A percentile compares a stretch with the other conserved stretches of the same genome.
Evolutionary conservation across 805 yeast species (phyloP).

Genomic region (Ogataea ganodermae): DNA sequence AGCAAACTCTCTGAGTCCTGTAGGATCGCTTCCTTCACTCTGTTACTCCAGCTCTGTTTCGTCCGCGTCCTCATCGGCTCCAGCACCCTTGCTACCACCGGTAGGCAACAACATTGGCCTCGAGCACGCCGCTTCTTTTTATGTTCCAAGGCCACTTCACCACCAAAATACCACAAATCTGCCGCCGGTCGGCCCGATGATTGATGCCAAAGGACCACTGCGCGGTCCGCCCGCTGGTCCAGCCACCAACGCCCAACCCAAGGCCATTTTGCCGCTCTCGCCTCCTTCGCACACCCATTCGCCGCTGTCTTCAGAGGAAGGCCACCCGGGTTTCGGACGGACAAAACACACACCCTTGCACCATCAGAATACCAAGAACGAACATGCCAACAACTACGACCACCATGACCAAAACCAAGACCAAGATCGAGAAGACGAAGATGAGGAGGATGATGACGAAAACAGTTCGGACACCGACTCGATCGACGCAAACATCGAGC

Average conservation of each 20-base stretch:
- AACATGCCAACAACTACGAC: not conserved
- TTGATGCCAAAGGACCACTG: not conserved
- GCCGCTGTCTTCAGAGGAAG: slow-evolving; percentile 4
- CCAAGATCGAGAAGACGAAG: slow-evolving; percentile 4
- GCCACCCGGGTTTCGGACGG: not conserved
- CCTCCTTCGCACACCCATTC: slow-evolving; percentile 8
- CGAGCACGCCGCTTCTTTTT: slow-evolving; percentile 4
- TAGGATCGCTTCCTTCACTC: slow-evolving; percentile 3
- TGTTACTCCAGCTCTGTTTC: not conserved
- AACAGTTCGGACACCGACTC: slow-evolving; percentile 13
- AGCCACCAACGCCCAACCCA: not conserved
- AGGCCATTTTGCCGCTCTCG: slow-evolving; percentile 4
- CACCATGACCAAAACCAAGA: not conserved
- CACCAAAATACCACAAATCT: slow-evolving; percentile 1
- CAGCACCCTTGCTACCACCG: slow-evolving; percentile 3
- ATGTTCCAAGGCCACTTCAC: slow-evolving; percentile 3
- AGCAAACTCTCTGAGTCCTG: not conserved
- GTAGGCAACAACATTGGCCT: not conserved
- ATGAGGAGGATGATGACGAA: slow-evolving; percentile 6
- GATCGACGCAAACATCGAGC: slow-evolving; percentile 12
- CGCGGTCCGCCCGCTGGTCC: slow-evolving; percentile 2
- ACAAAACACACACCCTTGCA: no score
- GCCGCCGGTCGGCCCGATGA: not conserved
- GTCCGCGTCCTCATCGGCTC: slow-evolving; percentile 1
- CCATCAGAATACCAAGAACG: not conserved